Conservation (phyloP, 2,329 filamentous ascomycete species). For the Leptographium lundbergii region DNA sequence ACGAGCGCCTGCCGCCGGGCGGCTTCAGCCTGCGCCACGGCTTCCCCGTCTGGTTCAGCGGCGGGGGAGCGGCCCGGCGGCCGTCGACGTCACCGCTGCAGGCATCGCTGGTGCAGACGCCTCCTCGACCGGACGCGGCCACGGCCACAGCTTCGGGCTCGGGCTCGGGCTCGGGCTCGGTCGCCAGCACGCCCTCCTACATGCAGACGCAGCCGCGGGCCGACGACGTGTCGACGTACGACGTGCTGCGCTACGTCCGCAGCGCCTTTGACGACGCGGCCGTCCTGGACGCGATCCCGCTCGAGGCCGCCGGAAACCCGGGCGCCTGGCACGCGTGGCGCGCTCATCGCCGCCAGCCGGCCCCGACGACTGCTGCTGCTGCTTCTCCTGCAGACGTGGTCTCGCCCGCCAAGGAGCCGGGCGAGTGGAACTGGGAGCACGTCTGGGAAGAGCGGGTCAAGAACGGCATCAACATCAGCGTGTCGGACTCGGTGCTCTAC, state of each 20-base stretch:
- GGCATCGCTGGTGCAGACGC: neutral
- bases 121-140: neutral
- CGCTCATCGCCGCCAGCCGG: constrained; percentile 44
- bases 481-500: constrained; percentile 70
- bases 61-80: constrained; percentile 34
- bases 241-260: constrained; percentile 68
- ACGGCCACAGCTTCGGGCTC: neutral
- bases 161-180: neutral
- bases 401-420: constrained; percentile 2
- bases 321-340: constrained; percentile 93
- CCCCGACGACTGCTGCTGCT: too few species aligned
- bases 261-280: constrained; percentile 67
- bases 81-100: too few species aligned
- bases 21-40: constrained; percentile 84
- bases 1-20: constrained; percentile 72
- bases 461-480: constrained; percentile 62
- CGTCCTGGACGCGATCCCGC: constrained; percentile 64
- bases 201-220: constrained; percentile 24
- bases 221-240: constrained; percentile 43
- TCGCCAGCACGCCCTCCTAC: constrained; percentile 20
- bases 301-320: constrained; percentile 76
- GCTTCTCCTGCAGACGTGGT: neutral
- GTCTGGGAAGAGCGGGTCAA: constrained; percentile 88
- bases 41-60: constrained; percentile 72
- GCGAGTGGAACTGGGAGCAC: constrained; percentile 89